Percentiles rank a stretch among this genome's conserved stretches.
Evolutionary conservation across 2,329 filamentous ascomycete species (phyloP).

Genomic region (Sporothrix sp.): DNA sequence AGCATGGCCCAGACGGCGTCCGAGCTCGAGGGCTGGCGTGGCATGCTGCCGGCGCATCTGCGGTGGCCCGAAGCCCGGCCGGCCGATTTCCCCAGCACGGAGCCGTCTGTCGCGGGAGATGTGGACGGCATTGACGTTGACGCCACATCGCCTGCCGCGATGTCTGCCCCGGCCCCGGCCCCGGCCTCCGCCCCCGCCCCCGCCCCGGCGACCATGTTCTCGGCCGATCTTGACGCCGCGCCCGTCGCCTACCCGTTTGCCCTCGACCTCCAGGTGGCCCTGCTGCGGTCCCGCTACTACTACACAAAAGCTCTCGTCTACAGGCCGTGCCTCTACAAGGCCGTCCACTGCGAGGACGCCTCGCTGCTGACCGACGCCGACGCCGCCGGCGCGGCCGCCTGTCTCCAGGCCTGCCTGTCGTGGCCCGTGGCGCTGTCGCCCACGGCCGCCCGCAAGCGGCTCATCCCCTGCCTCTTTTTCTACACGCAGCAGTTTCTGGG

Average conservation of each 20-base stretch:
- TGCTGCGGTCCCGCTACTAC: constrained; percentile 49
- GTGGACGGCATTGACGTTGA: background rate
- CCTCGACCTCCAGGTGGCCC: constrained; percentile 46
- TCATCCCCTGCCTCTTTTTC: constrained; percentile 49
- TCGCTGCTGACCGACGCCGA: constrained; percentile 47
- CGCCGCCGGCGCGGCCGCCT: constrained; percentile 43
- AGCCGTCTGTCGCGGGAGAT: background rate
- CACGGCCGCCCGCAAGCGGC: constrained; percentile 45
- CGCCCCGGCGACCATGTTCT: constrained; percentile 31
- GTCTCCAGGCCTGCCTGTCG: constrained; percentile 45
- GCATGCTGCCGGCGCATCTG: constrained; percentile 42
- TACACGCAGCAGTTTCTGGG: constrained; percentile 54
- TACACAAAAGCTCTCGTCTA: constrained; percentile 49
- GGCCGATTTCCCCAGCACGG: constrained; percentile 30
- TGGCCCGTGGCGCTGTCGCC: constrained; percentile 53
- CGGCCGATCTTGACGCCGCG: constrained; percentile 34
- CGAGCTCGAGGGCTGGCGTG: constrained; percentile 49
- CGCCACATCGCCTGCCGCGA: background rate
- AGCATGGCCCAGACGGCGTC: constrained; percentile 40
- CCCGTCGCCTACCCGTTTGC: constrained; percentile 40
- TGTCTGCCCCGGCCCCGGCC: background rate
- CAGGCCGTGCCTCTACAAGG: constrained; percentile 50
- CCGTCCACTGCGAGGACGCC: constrained; percentile 47
- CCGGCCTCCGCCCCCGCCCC: background rate
- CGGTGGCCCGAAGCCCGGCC: constrained; percentile 48